Evolutionary conservation across 768 basidiomycete genomes (phyloP).

Genomic region (Russula sp.): DNA sequence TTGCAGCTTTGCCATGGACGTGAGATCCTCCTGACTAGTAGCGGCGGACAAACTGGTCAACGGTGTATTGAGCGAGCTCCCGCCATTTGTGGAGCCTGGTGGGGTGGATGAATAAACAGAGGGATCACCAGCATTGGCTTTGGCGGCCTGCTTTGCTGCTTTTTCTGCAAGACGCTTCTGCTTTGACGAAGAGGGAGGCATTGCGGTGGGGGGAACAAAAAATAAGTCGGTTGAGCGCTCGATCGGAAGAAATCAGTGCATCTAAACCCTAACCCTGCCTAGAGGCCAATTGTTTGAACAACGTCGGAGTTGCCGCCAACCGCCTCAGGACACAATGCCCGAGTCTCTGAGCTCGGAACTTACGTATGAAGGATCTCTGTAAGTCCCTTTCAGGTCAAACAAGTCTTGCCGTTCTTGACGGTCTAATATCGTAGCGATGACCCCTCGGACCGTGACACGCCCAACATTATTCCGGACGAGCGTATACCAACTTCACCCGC

Average conservation of each 20-base stretch:
- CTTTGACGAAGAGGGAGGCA: conserved; percentile 80
- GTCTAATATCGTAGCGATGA: conserved; percentile 6
- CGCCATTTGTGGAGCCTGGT: conserved; percentile 57
- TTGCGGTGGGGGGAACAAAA: conserved; percentile 32
- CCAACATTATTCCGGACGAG: not conserved
- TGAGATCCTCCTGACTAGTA: conserved; percentile 75
- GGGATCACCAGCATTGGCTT: conserved; percentile 43
- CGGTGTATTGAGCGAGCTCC: conserved; percentile 67
- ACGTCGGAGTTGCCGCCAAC: not conserved
- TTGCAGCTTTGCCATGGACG: conserved; percentile 83
- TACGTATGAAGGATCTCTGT: conserved; percentile 16
- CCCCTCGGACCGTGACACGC: conserved; percentile 2
- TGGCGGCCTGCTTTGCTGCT: conserved; percentile 75
- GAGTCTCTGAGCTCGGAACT: conserved; percentile 19
- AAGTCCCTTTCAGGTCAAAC: conserved; percentile 14
- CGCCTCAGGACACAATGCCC: conserved; percentile 5
- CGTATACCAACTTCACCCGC: not conserved
- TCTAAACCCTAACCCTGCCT: conserved; percentile 28
- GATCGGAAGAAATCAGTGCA: conserved; percentile 23
- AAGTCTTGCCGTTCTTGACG: conserved; percentile 19
- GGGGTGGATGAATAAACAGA: conserved; percentile 59
- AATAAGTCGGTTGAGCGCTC: not conserved
- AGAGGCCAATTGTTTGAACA: not conserved
- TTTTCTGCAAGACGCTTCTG: conserved; percentile 96
- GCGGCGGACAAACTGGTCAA: conserved; percentile 79